These are phyloP conservation scores for Physocladia obscura DNA, from an alignment of 192 early-diverging fungal genomes.

Conservation along the genomic window DNA sequence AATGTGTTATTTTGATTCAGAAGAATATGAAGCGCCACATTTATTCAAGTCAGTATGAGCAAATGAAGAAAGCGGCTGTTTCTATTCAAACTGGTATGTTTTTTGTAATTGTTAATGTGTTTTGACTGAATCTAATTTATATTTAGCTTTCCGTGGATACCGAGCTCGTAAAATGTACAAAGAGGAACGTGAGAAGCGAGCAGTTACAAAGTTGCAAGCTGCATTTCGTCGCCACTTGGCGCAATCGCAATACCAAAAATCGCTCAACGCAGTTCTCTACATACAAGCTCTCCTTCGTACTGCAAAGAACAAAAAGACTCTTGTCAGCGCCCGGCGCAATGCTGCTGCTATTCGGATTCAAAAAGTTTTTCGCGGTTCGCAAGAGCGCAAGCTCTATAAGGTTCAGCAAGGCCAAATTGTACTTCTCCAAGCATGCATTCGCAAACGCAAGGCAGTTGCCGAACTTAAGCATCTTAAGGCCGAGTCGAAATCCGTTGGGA, in stretches of 20 bases:
- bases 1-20: constrained; percentile 83
- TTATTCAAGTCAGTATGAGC: constrained; percentile 35
- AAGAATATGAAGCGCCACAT: constrained; percentile 78
- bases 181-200: constrained; percentile 54
- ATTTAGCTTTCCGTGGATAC: constrained; percentile 51
- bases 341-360: constrained; percentile 78
- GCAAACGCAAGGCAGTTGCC: constrained; percentile 70
- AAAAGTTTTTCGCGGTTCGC: constrained; percentile 64
- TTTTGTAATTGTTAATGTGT: constrained; percentile 19
- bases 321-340: constrained; percentile 58
- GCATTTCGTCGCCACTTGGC: constrained; percentile 65
- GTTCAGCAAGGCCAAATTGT: constrained; percentile 56
- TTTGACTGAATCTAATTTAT: constrained; percentile 23
- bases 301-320: constrained; percentile 52
- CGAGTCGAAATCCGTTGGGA: constrained; percentile 86
- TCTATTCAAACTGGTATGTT: constrained; percentile 55
- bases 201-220: constrained; percentile 78
- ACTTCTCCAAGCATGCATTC: constrained; percentile 79
- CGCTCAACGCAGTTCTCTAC: constrained; percentile 36
- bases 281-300: constrained; percentile 46
- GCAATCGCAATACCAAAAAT: constrained; percentile 35
- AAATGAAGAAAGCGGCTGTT: constrained; percentile 55
- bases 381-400: constrained; percentile 62
- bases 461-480: constrained; percentile 70
- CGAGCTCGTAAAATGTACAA: constrained; percentile 66